These are phyloP conservation scores for Ligustrum vulgare DNA, from an alignment of 257 asterid genomes.

Conservation along the genomic window DNA sequence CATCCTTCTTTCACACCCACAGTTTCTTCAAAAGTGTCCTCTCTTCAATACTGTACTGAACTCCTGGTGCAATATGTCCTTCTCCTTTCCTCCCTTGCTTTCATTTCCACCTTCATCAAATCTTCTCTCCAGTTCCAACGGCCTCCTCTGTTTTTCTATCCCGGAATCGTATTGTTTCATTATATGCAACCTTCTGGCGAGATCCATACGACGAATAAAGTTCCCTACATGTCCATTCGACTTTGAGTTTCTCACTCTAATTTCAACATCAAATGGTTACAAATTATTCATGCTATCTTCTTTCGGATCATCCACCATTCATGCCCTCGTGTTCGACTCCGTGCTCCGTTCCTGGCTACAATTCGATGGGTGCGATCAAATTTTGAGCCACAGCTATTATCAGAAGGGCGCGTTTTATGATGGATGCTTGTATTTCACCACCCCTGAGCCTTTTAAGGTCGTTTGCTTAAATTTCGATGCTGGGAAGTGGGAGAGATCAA, in stretches of 20 bases:
- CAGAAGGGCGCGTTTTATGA: conserved; percentile 48
- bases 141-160: conserved; percentile 56
- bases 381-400: conserved; percentile 33
- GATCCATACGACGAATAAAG: conserved; percentile 38
- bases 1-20: conserved; percentile 71
- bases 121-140: conserved; percentile 47
- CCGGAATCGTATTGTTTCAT: conserved; percentile 39
- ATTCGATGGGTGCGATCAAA: conserved; percentile 29
- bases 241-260: conserved; percentile 47
- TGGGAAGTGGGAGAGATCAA: conserved; percentile 50
- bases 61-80: conserved; percentile 46
- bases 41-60: conserved; percentile 47
- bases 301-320: conserved; percentile 33
- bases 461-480: conserved; percentile 37
- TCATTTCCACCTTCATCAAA: conserved; percentile 26
- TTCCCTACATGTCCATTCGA: conserved; percentile 48
- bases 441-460: conserved; percentile 51
- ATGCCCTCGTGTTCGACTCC: conserved; percentile 47
- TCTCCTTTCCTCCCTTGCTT: conserved; percentile 37
- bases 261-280: conserved; percentile 28
- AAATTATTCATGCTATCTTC: conserved; percentile 46
- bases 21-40: conserved; percentile 35
- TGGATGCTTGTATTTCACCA: conserved; percentile 47
- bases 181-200: conserved; percentile 43
- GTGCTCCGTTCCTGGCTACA: conserved; percentile 32